phyloP scores from a whole-genome alignment of 345 rosid genomes.

The Cardamine resedifolia region DNA sequence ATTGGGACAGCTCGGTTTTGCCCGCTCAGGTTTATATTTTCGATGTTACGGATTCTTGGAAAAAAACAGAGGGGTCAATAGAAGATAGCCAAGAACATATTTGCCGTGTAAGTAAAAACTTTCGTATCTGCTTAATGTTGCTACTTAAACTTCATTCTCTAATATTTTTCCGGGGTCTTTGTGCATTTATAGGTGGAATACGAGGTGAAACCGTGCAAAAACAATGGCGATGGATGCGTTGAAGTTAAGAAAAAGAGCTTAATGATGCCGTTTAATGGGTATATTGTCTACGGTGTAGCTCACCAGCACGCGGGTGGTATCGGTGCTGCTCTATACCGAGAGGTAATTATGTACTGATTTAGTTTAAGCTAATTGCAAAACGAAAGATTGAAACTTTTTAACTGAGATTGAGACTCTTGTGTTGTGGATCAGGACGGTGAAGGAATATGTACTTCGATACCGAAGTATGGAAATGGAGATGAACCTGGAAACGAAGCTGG shows the following conservation, averaged over 20 bases:
- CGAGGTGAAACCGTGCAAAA: constrained; percentile 53
- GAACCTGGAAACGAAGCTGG: constrained; percentile 90
- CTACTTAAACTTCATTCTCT: constrained; percentile 9
- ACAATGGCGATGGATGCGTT: constrained; percentile 37
- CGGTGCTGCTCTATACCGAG: constrained; percentile 66
- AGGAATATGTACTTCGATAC: constrained; percentile 55
- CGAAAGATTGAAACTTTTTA: not conserved
- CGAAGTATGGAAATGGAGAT: constrained; percentile 64
- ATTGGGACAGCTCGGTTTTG: constrained; percentile 57
- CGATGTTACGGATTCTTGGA: constrained; percentile 76
- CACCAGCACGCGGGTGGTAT: constrained; percentile 80
- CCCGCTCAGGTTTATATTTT: constrained; percentile 70
- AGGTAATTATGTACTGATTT: constrained; percentile 46
- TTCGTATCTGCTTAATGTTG: not conserved
- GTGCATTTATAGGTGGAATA: constrained; percentile 60
- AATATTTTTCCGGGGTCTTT: not conserved
- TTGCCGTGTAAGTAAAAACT: constrained; percentile 53
- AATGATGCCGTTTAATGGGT: constrained; percentile 64
- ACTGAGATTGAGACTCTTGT: not conserved
- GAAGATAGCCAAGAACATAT: constrained; percentile 45
- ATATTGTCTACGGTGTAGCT: constrained; percentile 75
- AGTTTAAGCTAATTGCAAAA: not conserved
- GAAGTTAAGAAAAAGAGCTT: constrained; percentile 53
- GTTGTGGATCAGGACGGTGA: constrained; percentile 56
- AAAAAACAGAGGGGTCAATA: constrained; percentile 38